phyloP scores from a whole-genome alignment of 2,329 filamentous ascomycete species.

The Periconia digitata region DNA sequence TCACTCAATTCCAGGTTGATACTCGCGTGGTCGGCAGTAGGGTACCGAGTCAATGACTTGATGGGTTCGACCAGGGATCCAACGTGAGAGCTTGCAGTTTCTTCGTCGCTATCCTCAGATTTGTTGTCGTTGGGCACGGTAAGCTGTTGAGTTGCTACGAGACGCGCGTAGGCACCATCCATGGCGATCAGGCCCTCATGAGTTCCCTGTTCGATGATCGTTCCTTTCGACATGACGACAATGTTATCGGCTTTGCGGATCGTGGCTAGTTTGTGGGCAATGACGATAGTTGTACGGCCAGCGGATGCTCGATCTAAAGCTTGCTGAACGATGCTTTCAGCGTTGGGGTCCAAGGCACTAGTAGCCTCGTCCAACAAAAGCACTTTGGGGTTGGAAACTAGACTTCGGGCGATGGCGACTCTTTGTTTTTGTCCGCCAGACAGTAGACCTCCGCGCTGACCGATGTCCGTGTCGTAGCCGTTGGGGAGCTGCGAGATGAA shows the following conservation, averaged over 20 bases:
- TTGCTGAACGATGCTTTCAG: constrained; percentile 60
- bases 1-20: neutral
- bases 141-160: constrained; percentile 14
- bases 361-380: constrained; percentile 90
- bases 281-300: constrained; percentile 87
- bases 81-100: neutral
- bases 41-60: constrained; percentile 1
- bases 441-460: constrained; percentile 84
- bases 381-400: constrained; percentile 85
- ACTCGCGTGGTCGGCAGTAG: constrained; percentile 1
- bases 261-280: constrained; percentile 88
- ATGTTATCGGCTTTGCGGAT: constrained; percentile 74
- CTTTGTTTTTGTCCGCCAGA: constrained; percentile 93
- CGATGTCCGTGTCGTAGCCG: constrained; percentile 87
- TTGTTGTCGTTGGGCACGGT: neutral
- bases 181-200: constrained; percentile 58
- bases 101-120: neutral
- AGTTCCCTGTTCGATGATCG: constrained; percentile 3
- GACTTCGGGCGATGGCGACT: constrained; percentile 84
- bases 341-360: constrained; percentile 85
- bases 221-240: neutral
- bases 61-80: neutral
- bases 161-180: constrained; percentile 44
- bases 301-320: constrained; percentile 76
- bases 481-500: constrained; percentile 68